Base-by-base conservation (phyloP, 2,329 filamentous ascomycete genomes). In the Epichloe amarillans region DNA sequence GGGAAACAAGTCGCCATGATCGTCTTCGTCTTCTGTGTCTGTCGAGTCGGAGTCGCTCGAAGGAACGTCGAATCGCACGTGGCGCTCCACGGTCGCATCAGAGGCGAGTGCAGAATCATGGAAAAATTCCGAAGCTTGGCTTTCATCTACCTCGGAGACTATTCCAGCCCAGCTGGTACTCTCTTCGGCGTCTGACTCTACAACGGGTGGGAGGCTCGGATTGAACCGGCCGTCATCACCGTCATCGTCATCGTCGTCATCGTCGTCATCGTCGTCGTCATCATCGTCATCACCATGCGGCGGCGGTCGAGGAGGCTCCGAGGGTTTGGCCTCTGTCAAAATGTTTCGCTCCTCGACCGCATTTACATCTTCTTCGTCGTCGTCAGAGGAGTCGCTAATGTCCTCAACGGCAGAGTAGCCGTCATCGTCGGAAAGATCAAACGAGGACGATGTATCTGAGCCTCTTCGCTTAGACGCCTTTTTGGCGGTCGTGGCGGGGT, bases 271-370 rank as follows among this genome's bases (percentile, higher is more conserved):
- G 1, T 23, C 23, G 19, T 47, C 36, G 15, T 49, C 44, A 17
- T 49, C 51, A 36, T 66, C 35, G 23, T 53, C 45, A 37, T 45
- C 48, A 6, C 4, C 56, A 14, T 55, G 51, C 51, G 55, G 66
- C 62, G 77, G 73, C 62, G 77, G 73, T 72, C 75, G 76, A 75
- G 76, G 72, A 69, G 75, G 68, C 60, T 63, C 64, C 59, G 65
- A 60, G 54, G 64, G 63, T 39, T 68, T 61, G 55, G 65, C 67
- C 56, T 73, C 67, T 51, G 67, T 66, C 52, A 86, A 72, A 55
- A 90, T 87, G 58, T 83, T 79, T 65, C 82, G 76, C 71, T 89
- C 86, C 76, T 93, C 87, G 72, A 81, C 76, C 73, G 82, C 79
- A 61, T 85, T 78, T 51, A 91, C 80, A 73, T 86, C 80, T 56